phyloP scores from a whole-genome alignment of 169 alveolate species.

The Plasmodium gonderi region DNA sequence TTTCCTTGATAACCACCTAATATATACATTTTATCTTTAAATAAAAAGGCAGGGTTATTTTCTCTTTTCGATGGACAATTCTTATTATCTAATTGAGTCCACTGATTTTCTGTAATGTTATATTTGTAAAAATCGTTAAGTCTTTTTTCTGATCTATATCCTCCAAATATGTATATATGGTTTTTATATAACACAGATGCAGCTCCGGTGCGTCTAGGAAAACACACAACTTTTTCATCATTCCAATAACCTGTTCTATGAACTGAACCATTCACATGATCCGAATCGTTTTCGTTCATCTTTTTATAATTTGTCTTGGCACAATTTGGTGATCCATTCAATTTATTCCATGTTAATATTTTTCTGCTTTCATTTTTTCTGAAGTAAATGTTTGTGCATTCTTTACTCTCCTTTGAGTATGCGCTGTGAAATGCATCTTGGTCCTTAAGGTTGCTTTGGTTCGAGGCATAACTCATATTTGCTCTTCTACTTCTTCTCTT shows the following conservation, averaged over 20 bases:
- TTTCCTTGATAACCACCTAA: slow-evolving; percentile 42
- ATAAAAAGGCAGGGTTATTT: slow-evolving; percentile 40
- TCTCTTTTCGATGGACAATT: slow-evolving; percentile 31
- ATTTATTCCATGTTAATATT: slow-evolving; percentile 7
- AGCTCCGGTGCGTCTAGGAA: slow-evolving; percentile 23
- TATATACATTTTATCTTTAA: slow-evolving; percentile 52
- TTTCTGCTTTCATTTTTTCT: neutral
- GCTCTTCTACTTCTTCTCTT: too few relatives aligned
- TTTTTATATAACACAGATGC: slow-evolving; percentile 62
- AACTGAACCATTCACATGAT: neutral
- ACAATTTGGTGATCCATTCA: slow-evolving; percentile 1
- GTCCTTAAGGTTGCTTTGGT: neutral
- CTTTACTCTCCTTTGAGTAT: neutral
- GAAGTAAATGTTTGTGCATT: neutral
- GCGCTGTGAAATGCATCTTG: neutral
- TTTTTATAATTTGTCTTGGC: neutral
- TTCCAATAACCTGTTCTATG: neutral
- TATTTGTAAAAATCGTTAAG: slow-evolving; percentile 37
- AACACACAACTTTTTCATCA: neutral
- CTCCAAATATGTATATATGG: slow-evolving; percentile 38
- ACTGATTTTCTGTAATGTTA: slow-evolving; percentile 33
- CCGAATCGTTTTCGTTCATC: neutral
- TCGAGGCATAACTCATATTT: neutral
- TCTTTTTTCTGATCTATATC: slow-evolving; percentile 25
- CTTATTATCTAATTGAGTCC: neutral